Evolutionary conservation across 139 green algal species (phyloP).

Genomic region (Micractinium sp.): DNA sequence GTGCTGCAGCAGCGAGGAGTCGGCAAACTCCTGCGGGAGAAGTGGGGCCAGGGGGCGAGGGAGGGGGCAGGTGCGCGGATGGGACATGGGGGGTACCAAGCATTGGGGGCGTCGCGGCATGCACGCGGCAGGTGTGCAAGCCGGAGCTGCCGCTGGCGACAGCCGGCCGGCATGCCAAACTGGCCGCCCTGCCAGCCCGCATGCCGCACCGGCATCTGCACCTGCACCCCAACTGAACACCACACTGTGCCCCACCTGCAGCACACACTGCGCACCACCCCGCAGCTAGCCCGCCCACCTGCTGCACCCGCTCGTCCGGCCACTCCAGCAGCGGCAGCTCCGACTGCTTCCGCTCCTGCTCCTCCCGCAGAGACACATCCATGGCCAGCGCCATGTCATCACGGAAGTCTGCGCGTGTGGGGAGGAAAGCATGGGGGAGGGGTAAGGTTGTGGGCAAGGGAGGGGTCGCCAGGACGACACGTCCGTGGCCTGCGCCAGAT

Average conservation of each 20-base stretch:
- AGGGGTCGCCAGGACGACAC: too few relatives aligned
- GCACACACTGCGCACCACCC: background rate
- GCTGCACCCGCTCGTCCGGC: background rate
- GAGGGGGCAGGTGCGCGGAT: background rate
- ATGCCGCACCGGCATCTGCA: too few relatives aligned
- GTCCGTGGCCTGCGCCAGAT: background rate
- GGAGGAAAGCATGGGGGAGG: background rate
- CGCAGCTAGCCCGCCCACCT: background rate
- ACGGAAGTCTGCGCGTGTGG: slow-evolving; percentile 1
- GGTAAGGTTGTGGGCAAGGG: background rate
- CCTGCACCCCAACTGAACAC: background rate
- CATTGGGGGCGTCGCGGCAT: too few relatives aligned
- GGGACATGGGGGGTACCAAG: too few relatives aligned
- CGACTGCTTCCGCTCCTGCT: background rate
- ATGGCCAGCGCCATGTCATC: slow-evolving; percentile 19
- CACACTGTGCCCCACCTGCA: background rate
- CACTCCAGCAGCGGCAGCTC: slow-evolving; percentile 7
- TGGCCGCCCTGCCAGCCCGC: too few relatives aligned
- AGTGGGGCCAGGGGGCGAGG: background rate
- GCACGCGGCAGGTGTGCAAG: too few relatives aligned
- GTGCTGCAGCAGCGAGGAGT: background rate
- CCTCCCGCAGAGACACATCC: slow-evolving; percentile 21
- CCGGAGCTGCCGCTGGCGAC: too few relatives aligned
- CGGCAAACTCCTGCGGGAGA: slow-evolving; percentile 7
- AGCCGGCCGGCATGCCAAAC: too few relatives aligned